These are phyloP conservation scores for Areca catechu DNA, from an alignment of 176 grass and related monocot genomes.

Conservation along the genomic window DNA sequence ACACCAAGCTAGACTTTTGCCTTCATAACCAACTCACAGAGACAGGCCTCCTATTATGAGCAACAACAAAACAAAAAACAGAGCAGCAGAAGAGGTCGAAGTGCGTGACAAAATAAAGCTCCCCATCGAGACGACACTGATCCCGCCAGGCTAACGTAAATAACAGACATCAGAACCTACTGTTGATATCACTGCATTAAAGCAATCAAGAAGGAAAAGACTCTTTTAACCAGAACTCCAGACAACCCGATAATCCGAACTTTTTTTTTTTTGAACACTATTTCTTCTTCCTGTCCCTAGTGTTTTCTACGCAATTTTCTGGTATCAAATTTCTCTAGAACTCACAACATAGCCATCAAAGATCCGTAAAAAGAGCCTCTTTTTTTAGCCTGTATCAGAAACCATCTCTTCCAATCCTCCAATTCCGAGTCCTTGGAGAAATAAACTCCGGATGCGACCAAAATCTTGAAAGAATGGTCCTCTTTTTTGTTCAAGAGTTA, in stretches of 20 bases:
- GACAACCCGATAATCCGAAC: not conserved
- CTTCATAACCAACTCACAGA: not conserved
- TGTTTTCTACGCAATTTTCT: not conserved
- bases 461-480: not conserved
- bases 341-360: too few relatives aligned
- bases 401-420: too few relatives aligned
- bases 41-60: not conserved
- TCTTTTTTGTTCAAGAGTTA: conserved; percentile 8
- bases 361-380: too few relatives aligned
- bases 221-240: conserved; percentile 13
- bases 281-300: not conserved
- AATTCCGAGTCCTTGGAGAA: too few relatives aligned
- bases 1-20: not conserved
- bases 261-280: not conserved
- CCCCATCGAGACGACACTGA: not conserved
- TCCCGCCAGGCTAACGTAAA: conserved; percentile 1
- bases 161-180: conserved; percentile 9
- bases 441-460: not conserved
- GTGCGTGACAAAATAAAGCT: not conserved
- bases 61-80: not conserved
- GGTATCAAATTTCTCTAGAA: too few relatives aligned
- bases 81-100: not conserved
- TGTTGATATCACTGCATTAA: conserved; percentile 6
- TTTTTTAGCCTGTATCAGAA: too few relatives aligned
- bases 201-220: conserved; percentile 5